Base-by-base conservation (phyloP, 1,284 basidiomycete species). In the Sphaerobolus stellatus region DNA sequence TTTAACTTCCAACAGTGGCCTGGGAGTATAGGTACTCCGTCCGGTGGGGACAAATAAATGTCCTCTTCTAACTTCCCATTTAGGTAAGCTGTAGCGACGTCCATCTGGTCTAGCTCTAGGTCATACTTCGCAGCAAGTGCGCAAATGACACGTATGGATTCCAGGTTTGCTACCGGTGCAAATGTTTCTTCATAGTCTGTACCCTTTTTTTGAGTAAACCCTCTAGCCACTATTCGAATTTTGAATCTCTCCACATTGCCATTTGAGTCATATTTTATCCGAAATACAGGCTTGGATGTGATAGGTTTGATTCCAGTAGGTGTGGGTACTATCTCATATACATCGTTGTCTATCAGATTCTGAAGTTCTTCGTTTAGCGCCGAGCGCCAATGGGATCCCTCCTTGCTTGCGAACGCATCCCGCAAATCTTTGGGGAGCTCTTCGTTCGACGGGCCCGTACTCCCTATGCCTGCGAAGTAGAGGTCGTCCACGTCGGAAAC, bases 41-140 rank as follows among this genome's bases (percentile, higher is more conserved):
- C 48, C 0, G 71, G 74, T 51, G 74, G 73, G 16, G 71, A 59
- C 60, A 77, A 66, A 54, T 73, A 77, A 30, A 77, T 64, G 1
- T 74, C 64, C 5, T 64, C 52, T 20, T 61, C 58, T 0, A 82
- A 65, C 0, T 65, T 41, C 1, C 74, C 74, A 59, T 77, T 72
- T 0, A 78, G 65, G 58, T 73, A 82, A 0, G 78, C 77, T 0
- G 71, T 76, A 31, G 76, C 75, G 44, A 82, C 64, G 56, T 83
- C 75, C 2, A 77, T n/a, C n/a, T n/a, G n/a, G n/a, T n/a, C n/a
- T n/a, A n/a, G n/a, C n/a, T n/a, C n/a, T n/a, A n/a, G n/a, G n/a
- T n/a, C n/a, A n/a, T n/a, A n/a, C n/a, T n/a, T n/a, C n/a, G n/a
- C n/a, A n/a, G n/a, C n/a, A n/a, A n/a, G n/a, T n/a, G n/a, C n/a